Base-by-base conservation (phyloP, 2,329 filamentous ascomycete species). In the Xylariaceae sp. region DNA sequence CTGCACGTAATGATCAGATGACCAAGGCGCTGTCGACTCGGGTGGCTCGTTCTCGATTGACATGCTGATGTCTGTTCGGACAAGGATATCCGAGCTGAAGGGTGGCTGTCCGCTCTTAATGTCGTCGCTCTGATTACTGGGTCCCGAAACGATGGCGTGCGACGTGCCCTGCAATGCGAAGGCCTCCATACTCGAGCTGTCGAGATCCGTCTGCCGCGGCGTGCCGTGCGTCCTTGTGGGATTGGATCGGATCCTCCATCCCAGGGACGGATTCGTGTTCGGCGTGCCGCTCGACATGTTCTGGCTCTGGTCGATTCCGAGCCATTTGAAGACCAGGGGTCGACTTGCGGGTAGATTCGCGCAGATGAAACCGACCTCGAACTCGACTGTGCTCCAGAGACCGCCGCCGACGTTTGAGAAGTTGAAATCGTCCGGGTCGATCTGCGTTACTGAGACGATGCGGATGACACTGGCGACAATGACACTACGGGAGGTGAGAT, bases 361-460 rank as follows among this genome's bases (percentile, higher is more conserved):
- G 54, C 69, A 70, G 23, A 70, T 70, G 58, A 71, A 71, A 1
- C 67, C 67, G 45, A 69, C 66, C 56, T 70, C 64, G 2, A 71
- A 67, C 49, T 71, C 69, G 18, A 69, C 62, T 10, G 67, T 66
- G 23, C 69, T 69, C 69, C 69, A 71, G 11, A 71, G 64, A 37
- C 67, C 67, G 9, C 67, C 67, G 35, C 63, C 63, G 11, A 71
- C 64, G 37, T 69, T 70, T 8, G 66, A 65, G 34, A 66, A 69
- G 9, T 64, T 70, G 45, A 70, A 69, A 39, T 71, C 69, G 10
- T 54, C 23, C 5, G 67, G 62, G 47, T 69, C 59, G 39, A 71
- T 69, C 35, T 69, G 53, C 9, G 63, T 67, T 42, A 70, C 65
- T 6, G 67, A 66, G 17, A 68, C 62, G 52, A 71, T 68, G n/a